A percentile compares a stretch with the other conserved stretches of the same genome.
These are phyloP conservation scores for Carex kokanica DNA, from an alignment of 176 grass and related monocot species.

Conservation along the genomic window DNA sequence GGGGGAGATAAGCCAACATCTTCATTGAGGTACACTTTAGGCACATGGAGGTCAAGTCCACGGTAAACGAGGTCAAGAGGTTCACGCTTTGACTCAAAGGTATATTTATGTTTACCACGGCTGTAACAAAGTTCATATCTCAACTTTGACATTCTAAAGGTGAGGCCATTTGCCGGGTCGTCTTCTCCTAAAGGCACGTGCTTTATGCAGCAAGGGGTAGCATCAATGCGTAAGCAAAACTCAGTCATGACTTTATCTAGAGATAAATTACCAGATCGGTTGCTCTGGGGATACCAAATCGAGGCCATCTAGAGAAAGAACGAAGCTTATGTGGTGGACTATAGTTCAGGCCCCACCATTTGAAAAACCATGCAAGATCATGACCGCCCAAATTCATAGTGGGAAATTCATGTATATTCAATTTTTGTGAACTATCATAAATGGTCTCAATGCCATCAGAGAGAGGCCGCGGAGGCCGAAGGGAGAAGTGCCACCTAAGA, in stretches of 20 bases:
- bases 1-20: conserved; percentile 48
- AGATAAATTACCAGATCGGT: conserved; percentile 94
- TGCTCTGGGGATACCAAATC: conserved; percentile 79
- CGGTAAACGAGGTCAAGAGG: conserved; percentile 95
- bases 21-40: conserved; percentile 68
- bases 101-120: conserved; percentile 96
- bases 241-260: conserved; percentile 98
- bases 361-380: conserved; percentile 98
- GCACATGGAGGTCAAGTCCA: conserved; percentile 81
- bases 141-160: conserved; percentile 97
- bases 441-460: conserved; percentile 42
- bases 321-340: conserved; percentile 89
- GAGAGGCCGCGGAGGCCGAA: conserved; percentile 51
- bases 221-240: conserved; percentile 90
- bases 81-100: conserved; percentile 91
- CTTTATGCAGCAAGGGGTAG: conserved; percentile 89
- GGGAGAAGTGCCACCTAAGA: conserved; percentile 95
- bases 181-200: conserved; percentile 80
- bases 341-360: conserved; percentile 99
- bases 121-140: conserved; percentile 96
- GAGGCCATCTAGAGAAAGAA: conserved; percentile 94
- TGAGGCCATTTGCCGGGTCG: conserved; percentile 90
- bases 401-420: conserved; percentile 54
- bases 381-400: conserved; percentile 96
- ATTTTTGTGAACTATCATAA: conserved; percentile 47